Evolutionary conservation across 2,329 filamentous ascomycete genomes (phyloP), one percentile per base, ranked within the genome.

Genomic region (Immersiporthe knoxdaviesiana): DNA sequence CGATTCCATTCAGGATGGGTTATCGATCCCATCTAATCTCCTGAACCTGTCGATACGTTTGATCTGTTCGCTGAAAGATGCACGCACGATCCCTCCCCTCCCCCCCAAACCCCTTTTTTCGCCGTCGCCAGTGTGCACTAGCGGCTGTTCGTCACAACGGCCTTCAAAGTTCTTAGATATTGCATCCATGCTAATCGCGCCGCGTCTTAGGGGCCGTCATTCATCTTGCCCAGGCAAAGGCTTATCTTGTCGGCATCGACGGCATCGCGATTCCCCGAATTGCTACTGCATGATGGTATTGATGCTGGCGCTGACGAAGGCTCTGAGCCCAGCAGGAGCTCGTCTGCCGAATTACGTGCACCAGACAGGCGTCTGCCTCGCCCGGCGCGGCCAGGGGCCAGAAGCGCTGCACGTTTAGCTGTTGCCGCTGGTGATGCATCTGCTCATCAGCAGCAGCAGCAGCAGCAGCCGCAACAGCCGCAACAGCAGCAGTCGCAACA

Each of bases 401-500:
- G 54, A 32, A 66, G 69, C 32, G 66, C 56, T n/a, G 63, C 66
- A 39, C 66, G 63, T 35, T 27, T 32, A 7, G 56, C 54, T 18
- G 39, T 50, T 24, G 60, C 63, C 8, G 37, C 66, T 58, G 47
- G 30, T 37, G 58, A 63, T 52, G 30, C 66, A 21, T 44, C 65
- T 18, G n/a, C n/a, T n/a, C n/a, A n/a, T n/a, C n/a, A n/a, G n/a
- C 39, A 60, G 21, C 32, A 41, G 16, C 64, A 60, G 63, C 65
- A 68, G 14, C 61, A 62, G 6, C 37, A 62, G 44, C 39, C n/a
- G n/a, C 69, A 35, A 35, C 63, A 16, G 61, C 79, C 91, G 94
- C 69, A 88, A 93, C 72, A 89, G 93, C 74, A 97, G 93, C 78
- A n/a, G n/a, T n/a, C n/a, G n/a, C n/a, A n/a, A n/a, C n/a, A n/a